Conservation (phyloP, 1,284 basidiomycete genomes). For the Irpex rosettiformis region DNA sequence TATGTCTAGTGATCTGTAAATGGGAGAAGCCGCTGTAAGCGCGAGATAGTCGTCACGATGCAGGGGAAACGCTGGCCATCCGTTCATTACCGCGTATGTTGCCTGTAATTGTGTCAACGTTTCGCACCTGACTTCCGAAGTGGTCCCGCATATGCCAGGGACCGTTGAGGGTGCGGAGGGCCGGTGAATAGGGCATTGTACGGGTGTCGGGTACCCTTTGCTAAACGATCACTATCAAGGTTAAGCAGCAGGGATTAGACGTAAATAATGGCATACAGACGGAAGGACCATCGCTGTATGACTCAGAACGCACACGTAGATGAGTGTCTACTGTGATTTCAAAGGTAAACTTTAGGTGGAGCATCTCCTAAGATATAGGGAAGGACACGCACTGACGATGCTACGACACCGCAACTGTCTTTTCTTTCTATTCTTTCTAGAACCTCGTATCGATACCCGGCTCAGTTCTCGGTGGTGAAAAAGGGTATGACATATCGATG, state of each 20-base stretch:
- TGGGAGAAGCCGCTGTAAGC: neutral
- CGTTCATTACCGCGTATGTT: neutral
- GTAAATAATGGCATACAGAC: neutral
- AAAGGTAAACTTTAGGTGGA: too few relatives aligned
- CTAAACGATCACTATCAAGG: neutral
- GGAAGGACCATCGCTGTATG: neutral
- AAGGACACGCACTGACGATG: too few relatives aligned
- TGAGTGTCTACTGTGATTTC: too few relatives aligned
- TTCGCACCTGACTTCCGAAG: neutral
- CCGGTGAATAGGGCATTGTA: neutral
- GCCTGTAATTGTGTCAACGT: neutral
- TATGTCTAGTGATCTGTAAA: neutral
- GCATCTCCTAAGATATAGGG: too few relatives aligned
- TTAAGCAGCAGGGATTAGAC: neutral
- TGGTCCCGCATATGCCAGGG: neutral
- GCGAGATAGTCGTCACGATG: neutral
- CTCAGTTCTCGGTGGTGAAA: too few relatives aligned
- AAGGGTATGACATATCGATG: too few relatives aligned
- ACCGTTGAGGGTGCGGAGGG: neutral
- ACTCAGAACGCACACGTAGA: too few relatives aligned
- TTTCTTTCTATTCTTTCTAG: too few relatives aligned
- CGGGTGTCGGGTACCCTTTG: neutral
- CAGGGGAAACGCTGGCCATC: neutral
- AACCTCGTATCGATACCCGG: too few relatives aligned
- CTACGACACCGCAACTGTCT: too few relatives aligned